Evolutionary conservation across 257 asterid genomes (phyloP).

Genomic region (Agastache rugosa): DNA sequence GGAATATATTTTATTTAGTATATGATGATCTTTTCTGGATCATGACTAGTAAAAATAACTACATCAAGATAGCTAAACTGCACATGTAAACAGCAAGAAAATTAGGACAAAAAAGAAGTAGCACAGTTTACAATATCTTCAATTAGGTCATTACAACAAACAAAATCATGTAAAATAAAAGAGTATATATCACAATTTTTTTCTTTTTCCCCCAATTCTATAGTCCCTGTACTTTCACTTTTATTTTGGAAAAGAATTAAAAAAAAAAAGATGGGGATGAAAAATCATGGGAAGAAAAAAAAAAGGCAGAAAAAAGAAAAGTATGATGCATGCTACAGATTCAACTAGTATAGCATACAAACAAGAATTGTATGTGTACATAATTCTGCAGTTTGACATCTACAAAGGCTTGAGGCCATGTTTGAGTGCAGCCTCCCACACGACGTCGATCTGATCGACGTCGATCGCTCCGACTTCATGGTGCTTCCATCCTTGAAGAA

Average conservation of each 20-base stretch:
- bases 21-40: too few species aligned
- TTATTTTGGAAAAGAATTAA: neutral
- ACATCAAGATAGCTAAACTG: neutral
- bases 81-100: too few species aligned
- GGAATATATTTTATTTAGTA: too few species aligned
- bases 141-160: neutral
- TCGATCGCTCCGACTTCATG: slow-evolving; percentile 88
- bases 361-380: neutral
- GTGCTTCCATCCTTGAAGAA: slow-evolving; percentile 86
- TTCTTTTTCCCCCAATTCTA: neutral
- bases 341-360: neutral
- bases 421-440: slow-evolving; percentile 90
- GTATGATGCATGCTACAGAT: neutral
- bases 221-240: neutral
- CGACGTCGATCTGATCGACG: slow-evolving; percentile 83
- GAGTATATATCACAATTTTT: neutral
- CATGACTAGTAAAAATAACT: too few species aligned
- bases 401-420: slow-evolving; percentile 76
- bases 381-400: slow-evolving; percentile 29
- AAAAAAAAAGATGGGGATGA: neutral
- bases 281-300: neutral
- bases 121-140: neutral
- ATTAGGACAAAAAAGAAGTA: neutral
- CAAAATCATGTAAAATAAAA: neutral
- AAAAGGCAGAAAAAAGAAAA: neutral